Conservation (phyloP, 257 asterid genomes). For the Solanum clarkiae region DNA sequence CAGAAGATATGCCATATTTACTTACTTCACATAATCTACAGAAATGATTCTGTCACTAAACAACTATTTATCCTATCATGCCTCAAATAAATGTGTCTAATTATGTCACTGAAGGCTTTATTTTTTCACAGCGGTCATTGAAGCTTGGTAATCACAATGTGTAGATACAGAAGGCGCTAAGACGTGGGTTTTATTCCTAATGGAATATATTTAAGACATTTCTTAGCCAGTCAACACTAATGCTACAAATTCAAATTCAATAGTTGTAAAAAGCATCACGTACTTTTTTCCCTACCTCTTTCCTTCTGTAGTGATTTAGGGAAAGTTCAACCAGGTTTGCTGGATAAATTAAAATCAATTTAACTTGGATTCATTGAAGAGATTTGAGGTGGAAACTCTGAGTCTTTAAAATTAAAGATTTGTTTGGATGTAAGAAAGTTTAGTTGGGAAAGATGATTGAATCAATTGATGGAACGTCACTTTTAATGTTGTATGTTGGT, state of each 20-base stretch:
- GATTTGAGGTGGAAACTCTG: neutral
- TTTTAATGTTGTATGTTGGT: conserved; percentile 41
- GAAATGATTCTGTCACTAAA: neutral
- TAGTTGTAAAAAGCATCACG: conserved; percentile 10
- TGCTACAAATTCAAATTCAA: neutral
- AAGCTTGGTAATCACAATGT: neutral
- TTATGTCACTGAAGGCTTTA: neutral
- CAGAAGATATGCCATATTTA: neutral
- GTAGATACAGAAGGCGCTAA: neutral
- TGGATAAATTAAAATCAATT: neutral
- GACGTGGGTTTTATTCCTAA: neutral
- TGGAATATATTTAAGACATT: neutral
- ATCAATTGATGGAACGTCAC: conserved; percentile 57
- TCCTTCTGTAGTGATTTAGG: neutral
- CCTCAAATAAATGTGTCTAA: too few species aligned
- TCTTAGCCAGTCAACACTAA: neutral
- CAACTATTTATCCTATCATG: neutral
- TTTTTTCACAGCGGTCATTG: neutral
- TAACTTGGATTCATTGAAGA: neutral
- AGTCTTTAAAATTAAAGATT: neutral
- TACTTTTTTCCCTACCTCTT: neutral
- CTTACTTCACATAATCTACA: neutral
- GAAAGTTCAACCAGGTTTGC: neutral
- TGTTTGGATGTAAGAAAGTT: neutral
- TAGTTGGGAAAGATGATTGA: conserved; percentile 41